Evolutionary conservation across 208 protist genomes (phyloP), one percentile per base, ranked within the genome.

Genomic region (Borovskyia barvae): DNA sequence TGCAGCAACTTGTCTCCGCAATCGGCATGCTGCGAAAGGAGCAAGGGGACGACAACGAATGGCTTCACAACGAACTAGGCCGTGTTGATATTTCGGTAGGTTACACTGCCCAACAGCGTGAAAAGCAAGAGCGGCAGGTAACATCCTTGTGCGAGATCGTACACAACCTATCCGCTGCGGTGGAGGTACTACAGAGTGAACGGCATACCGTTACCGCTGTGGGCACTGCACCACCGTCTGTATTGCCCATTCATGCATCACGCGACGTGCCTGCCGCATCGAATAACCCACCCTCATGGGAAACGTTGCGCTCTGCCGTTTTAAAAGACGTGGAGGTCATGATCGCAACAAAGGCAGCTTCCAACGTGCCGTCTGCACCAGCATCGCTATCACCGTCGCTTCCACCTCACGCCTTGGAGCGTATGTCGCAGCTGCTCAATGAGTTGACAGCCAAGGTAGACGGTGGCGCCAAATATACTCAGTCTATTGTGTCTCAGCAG

Each of bases 81-180:
- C 52, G 63, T n/a, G 17, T 69, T 17, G 30, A 39, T 6, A 62
- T 54, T 0, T 24, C 49, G 15, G 4, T 69, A 6, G 56, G 53
- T 20, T 56, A 57, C 53, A 32, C 17, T 7, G 48, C 53, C 0
- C 63, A 69, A 25, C 63, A 69, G 52, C 63, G 46, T 22, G 63
- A 56, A 49, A 58, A 52, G 29, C 63, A 62, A 25, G 63, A 69
- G 20, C 26, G 53, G 30, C 63, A 69, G 32, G 63, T 69, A 0
- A 58, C 63, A 11, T 57, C 54, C 2, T 19, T 77, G 29, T 60
- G 60, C 11, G 70, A 77, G 33, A 62, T 66, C 25, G 57, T 72
- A 46, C 63, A 77, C 29, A 61, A 66, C 22, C 63, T 77, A n/a
- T 70, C 70, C 1, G 39, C 57, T 17, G 62, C 63, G 9, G 63